Percentiles rank a stretch among this genome's conserved stretches.
Conservation (phyloP, 768 basidiomycete species). For the Tricholoma bakamatsutake region DNA sequence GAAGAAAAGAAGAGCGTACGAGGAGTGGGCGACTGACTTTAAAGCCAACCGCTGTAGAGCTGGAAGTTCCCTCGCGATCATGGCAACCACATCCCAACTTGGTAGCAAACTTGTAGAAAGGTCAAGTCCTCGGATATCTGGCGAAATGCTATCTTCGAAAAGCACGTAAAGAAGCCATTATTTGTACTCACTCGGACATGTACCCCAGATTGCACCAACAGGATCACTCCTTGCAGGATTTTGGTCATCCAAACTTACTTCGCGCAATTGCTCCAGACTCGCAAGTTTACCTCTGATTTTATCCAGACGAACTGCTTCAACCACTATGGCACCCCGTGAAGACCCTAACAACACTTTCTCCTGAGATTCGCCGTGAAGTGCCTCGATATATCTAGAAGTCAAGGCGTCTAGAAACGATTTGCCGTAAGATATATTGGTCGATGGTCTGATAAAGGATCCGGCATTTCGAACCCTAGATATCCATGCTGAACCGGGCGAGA, state of each 20-base stretch:
- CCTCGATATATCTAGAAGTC: constrained; percentile 70
- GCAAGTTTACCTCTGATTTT: constrained; percentile 70
- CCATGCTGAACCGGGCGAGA: constrained; percentile 10
- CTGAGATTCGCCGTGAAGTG: constrained; percentile 42
- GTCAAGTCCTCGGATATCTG: constrained; percentile 78
- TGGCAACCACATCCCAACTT: constrained; percentile 63
- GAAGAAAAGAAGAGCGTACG: constrained; percentile 9
- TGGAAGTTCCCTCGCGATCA: constrained; percentile 57
- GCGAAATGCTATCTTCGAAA: constrained; percentile 5
- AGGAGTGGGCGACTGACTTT: constrained; percentile 51
- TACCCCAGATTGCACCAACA: constrained; percentile 44
- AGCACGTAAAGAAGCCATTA: constrained; percentile 2
- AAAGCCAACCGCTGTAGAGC: constrained; percentile 60
- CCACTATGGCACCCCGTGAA: constrained; percentile 75
- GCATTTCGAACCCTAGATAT: constrained; percentile 47
- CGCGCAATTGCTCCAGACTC: constrained; percentile 58
- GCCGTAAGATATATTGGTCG: constrained; percentile 54
- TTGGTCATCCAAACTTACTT: constrained; percentile 75
- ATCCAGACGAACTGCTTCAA: constrained; percentile 81
- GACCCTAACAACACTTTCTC: constrained; percentile 75
- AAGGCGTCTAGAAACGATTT: constrained; percentile 72
- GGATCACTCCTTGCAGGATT: constrained; percentile 47
- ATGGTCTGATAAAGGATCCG: constrained; percentile 79
- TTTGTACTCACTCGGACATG: constrained; percentile 60
- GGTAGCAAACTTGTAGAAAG: constrained; percentile 71